These are phyloP conservation scores for Suaeda aralocaspica DNA, from an alignment of 148 eudicot species.

Conservation along the genomic window DNA sequence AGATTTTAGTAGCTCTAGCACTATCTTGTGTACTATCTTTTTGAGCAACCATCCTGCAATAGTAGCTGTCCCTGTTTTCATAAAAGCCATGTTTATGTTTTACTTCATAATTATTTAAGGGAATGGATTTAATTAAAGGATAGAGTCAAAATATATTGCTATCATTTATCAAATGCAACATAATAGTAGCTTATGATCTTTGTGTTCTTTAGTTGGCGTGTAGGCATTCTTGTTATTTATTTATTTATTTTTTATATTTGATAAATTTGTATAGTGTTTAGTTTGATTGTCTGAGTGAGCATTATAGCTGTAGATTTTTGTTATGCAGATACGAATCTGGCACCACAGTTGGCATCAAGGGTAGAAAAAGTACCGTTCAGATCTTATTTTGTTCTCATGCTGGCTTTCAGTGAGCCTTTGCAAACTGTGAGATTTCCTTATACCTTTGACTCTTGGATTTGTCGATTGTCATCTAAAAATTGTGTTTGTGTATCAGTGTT, in stretches of 20 bases:
- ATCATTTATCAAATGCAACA: no score
- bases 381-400: constrained; percentile 89
- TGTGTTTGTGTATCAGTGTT: neutral
- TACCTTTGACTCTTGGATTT: neutral
- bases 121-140: no score
- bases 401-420: constrained; percentile 80
- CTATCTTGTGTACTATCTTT: neutral
- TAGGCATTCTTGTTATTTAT: constrained; percentile 3
- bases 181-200: neutral
- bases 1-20: neutral
- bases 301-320: neutral
- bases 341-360: constrained; percentile 52
- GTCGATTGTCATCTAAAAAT: neutral
- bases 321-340: constrained; percentile 50
- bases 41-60: neutral
- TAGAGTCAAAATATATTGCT: no score
- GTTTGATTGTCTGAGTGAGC: neutral
- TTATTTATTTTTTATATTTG: no score
- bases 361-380: constrained; percentile 61
- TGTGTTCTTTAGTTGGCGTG: neutral
- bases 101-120: no score
- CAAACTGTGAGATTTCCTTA: constrained; percentile 46
- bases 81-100: no score
- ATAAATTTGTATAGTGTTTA: neutral
- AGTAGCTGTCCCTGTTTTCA: neutral